Base-by-base conservation (phyloP, 2,329 filamentous ascomycete genomes). In the Cladosporium colombiae region DNA sequence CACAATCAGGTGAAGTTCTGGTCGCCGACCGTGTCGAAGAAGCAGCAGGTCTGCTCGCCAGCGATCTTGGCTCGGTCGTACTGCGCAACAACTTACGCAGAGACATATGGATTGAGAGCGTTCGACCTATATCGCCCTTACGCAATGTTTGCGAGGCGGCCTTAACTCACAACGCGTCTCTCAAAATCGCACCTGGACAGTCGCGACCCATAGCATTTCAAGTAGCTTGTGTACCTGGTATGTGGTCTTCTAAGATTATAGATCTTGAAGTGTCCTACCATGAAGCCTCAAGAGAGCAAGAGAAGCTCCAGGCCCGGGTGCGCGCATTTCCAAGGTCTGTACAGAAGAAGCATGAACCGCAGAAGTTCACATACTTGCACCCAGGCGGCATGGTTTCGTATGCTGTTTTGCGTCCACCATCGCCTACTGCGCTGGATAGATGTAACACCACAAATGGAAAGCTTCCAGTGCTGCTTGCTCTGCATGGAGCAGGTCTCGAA, bases 401-500 rank as follows among this genome's bases (percentile, higher is more conserved):
- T 73, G 82, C 84, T 13, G 83, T 87, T 67, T 75, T 88, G 46
- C 79, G 83, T n/a, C 80, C 85, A 29, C 85, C 86, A 11, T 81
- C 83, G 0, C 68, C 70, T 44, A 78, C 80, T 65, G 76, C 76
- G 18, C 73, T 73, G 5, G 78, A 63, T 8, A 16, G 13, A 13
- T 65, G 62, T 31, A 37, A 56, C 66, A 75, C 62, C 29, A 62
- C 65, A 66, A 69, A 72, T 16, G 64, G 66, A 10, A 72, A 68
- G 2, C 68, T 84, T 11, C 84, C 85, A 6, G 72, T 88, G 3
- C 73, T 87, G 16, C 68, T 88, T 23, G 77, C 74, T 31, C 74
- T 87, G 18, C 86, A 88, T 74, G 85, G 85, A 14, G 85, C 86
- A 35, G 85, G 85, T 0, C 74, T 87, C 13, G 84, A 87, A 67